A percentile compares a stretch with the other conserved stretches of the same genome.
Conservation (phyloP, 805 yeast species). For the Yamadazyma laniorum region DNA sequence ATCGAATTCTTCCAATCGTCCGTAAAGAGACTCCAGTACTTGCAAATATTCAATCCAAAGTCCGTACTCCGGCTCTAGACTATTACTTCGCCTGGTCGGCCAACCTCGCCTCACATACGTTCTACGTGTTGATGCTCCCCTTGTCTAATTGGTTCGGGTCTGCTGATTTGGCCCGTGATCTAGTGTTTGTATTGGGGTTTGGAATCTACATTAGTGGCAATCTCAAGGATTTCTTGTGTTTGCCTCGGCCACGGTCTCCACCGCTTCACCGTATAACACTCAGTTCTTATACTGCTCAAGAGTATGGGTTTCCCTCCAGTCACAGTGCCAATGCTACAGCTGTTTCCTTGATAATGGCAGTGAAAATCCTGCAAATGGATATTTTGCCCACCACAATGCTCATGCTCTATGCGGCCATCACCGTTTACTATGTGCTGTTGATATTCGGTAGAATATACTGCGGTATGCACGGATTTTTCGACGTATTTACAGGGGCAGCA, state of each 20-base stretch:
- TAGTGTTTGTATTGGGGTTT: constrained; percentile 58
- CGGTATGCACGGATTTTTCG: constrained; percentile 96
- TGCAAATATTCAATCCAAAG: constrained; percentile 50
- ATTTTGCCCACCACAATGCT: constrained; percentile 9
- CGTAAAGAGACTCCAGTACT: constrained; percentile 63
- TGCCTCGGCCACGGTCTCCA: constrained; percentile 91
- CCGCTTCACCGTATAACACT: constrained; percentile 87
- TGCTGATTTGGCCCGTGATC: constrained; percentile 55
- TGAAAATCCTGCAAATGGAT: constrained; percentile 9
- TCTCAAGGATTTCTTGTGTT: constrained; percentile 79
- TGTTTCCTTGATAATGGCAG: constrained; percentile 52
- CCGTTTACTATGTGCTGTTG: constrained; percentile 59
- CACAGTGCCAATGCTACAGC: constrained; percentile 95
- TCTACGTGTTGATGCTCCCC: constrained; percentile 87
- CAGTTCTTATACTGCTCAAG: constrained; percentile 87
- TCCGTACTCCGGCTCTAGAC: constrained; percentile 57
- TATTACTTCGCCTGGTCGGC: constrained; percentile 84
- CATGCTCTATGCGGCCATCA: constrained; percentile 17
- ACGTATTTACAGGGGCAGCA: constrained; percentile 61
- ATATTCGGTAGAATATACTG: constrained; percentile 84
- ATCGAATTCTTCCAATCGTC: constrained; percentile 52
- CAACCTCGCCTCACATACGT: constrained; percentile 87
- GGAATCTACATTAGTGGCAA: constrained; percentile 73
- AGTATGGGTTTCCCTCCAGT: constrained; percentile 92
- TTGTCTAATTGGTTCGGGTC: constrained; percentile 80